These are phyloP conservation scores for Sporothrix brasiliensis DNA, from an alignment of 2,329 filamentous ascomycete species.

Conservation along the genomic window DNA sequence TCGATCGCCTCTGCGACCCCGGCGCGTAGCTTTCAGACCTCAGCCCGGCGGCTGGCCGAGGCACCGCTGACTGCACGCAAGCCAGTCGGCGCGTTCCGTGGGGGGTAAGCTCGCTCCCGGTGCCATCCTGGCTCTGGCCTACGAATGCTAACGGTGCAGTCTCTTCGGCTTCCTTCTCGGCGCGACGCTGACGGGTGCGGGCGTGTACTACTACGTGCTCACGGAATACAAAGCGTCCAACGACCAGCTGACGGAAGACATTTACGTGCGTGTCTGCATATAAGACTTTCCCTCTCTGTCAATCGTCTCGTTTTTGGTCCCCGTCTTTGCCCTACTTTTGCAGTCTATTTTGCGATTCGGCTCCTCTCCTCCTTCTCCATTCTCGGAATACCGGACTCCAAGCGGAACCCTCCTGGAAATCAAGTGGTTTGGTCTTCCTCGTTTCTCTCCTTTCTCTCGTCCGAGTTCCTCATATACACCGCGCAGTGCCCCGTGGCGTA, in stretches of 20 bases:
- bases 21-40: slow-evolving; percentile 55
- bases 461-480: background rate
- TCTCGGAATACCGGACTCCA: slow-evolving; percentile 25
- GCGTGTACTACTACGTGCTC: slow-evolving; percentile 89
- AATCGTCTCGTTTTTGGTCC: background rate
- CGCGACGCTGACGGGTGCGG: slow-evolving; percentile 73
- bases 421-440: slow-evolving; percentile 28
- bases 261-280: slow-evolving; percentile 73
- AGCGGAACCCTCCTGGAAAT: slow-evolving; percentile 29
- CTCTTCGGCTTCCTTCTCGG: slow-evolving; percentile 91
- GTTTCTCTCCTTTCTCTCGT: background rate
- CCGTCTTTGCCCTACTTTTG: background rate
- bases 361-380: background rate
- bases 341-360: slow-evolving; percentile 12
- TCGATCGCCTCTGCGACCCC: slow-evolving; percentile 37
- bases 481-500: too few species aligned
- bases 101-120: slow-evolving; percentile 53
- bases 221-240: slow-evolving; percentile 94
- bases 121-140: background rate
- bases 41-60: slow-evolving; percentile 49
- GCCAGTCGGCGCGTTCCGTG: slow-evolving; percentile 63
- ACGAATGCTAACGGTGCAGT: slow-evolving; percentile 50
- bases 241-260: slow-evolving; percentile 90
- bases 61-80: slow-evolving; percentile 59
- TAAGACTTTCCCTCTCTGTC: slow-evolving; percentile 39